Evolutionary conservation across 2,329 filamentous ascomycete species (phyloP).

Genomic region (Exophiala lecanii-corni): DNA sequence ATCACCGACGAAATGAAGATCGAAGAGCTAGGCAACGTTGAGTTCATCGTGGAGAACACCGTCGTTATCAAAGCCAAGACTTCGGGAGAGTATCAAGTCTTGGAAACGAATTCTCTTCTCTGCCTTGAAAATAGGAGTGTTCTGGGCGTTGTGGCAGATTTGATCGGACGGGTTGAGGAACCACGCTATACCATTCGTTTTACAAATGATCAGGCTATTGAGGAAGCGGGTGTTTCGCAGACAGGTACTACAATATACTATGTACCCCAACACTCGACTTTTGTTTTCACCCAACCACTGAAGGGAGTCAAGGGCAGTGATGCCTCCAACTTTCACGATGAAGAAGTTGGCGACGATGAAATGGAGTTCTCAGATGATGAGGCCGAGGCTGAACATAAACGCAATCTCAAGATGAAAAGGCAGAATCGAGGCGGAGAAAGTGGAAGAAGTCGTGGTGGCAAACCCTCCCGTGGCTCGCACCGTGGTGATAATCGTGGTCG

Average conservation of each 20-base stretch:
- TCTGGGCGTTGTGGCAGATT: constrained; percentile 77
- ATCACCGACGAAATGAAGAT: constrained; percentile 74
- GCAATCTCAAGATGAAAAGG: constrained; percentile 63
- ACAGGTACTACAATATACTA: constrained; percentile 72
- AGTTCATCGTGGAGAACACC: constrained; percentile 73
- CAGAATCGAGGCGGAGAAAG: constrained; percentile 49
- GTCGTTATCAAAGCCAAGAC: constrained; percentile 73
- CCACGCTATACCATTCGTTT: constrained; percentile 84
- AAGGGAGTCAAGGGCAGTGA: constrained; percentile 81
- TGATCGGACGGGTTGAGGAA: constrained; percentile 77
- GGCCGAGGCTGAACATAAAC: constrained; percentile 78
- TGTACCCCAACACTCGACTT: constrained; percentile 69
- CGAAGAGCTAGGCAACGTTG: constrained; percentile 67
- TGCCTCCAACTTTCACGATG: constrained; percentile 90
- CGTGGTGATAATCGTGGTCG: constrained; percentile 19
- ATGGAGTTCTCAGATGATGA: constrained; percentile 97
- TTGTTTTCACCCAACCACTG: constrained; percentile 80
- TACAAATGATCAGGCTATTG: constrained; percentile 62
- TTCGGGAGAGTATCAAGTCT: constrained; percentile 75
- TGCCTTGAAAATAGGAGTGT: constrained; percentile 71
- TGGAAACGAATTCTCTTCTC: constrained; percentile 78
- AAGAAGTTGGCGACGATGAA: constrained; percentile 81
- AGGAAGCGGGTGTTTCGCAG: constrained; percentile 50
- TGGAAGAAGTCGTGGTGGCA: constrained; percentile 33
- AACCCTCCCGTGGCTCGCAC: constrained; percentile 13